Evolutionary conservation across 139 green algal species (phyloP), one percentile per base, ranked within the genome.

Genomic region (Chlorella sp.): DNA sequence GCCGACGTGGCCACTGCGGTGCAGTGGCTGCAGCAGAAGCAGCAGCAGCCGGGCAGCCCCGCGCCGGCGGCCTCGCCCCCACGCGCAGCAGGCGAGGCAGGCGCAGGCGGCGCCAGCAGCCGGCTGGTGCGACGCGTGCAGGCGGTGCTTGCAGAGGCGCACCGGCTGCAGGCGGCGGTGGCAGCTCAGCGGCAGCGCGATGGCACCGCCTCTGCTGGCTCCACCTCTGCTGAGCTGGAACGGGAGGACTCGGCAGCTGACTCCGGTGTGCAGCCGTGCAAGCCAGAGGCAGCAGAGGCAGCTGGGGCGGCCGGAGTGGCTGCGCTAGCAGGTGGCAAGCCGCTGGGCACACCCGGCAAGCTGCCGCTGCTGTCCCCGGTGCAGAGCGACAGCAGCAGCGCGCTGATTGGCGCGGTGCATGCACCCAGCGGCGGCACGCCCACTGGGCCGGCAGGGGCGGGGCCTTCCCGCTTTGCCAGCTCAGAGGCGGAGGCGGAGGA

Each of bases 361-460:
- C 77, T 83, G 58, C 77, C 77, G 40, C 58, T 83, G 77, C 77
- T 83, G 41, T 74, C 77, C 1, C 77, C 77, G 30, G 77, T 83
- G 77, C 56, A 83, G 28, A 83, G 77, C 77, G 36, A 38, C 40
- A 41, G 3, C 40, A 83, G 77, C 60, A 69, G 77, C 60, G 28
- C 40, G 7, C 77, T 73, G 26, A 83, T 83, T 36, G 22, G 30
- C 1, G 77, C 77, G 8, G 40, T 83, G 58, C 77, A 73, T 24
- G 77, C 54, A 13, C 14, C 26, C 5, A 48, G 48, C 34, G 74
- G 40, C 70, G 24, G 70, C 70, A 54, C 38, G n/a, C 40, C 51
- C 51, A 60, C 51, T 2, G 51, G 51, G 51, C 51, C 51, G 16
- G 51, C 16, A 16, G 51, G 13, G 51, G 51, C 51, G 14, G 51